A percentile compares a stretch with the other conserved stretches of the same genome.
Conservation (phyloP, 257 asterid genomes). For the Solanum verrucosum region DNA sequence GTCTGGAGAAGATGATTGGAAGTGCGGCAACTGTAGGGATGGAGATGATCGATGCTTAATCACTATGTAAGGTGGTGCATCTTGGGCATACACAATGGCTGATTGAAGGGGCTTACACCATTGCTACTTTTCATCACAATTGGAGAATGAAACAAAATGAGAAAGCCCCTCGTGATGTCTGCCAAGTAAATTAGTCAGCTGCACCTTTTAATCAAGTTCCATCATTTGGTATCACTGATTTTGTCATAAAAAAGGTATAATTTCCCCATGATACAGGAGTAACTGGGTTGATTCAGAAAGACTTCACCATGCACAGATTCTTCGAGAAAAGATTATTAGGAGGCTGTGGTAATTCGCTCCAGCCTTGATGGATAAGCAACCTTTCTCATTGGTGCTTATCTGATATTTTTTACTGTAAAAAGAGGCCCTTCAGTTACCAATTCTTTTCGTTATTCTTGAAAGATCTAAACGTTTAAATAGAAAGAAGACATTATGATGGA, state of each 20-base stretch:
- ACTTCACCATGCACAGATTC: neutral
- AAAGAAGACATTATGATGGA: neutral
- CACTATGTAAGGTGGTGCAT: neutral
- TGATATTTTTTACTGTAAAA: neutral
- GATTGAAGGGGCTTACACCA: neutral
- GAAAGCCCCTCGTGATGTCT: neutral
- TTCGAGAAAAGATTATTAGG: neutral
- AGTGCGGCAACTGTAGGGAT: constrained; percentile 69
- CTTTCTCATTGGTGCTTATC: neutral
- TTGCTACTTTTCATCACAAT: neutral
- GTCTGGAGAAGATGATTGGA: constrained; percentile 40
- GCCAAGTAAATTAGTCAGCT: neutral
- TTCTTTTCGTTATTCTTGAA: neutral
- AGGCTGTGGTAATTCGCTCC: neutral
- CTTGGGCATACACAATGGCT: neutral
- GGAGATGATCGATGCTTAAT: constrained; percentile 24
- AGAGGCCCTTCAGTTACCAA: neutral
- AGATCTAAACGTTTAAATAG: neutral
- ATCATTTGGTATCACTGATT: neutral
- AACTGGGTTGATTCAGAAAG: neutral
- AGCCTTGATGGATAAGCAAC: neutral
- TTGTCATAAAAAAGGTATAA: neutral
- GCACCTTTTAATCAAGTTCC: neutral
- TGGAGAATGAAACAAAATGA: neutral
- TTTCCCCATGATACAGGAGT: neutral